Base-by-base conservation (phyloP, 2,329 filamentous ascomycete genomes). In the Zymoseptoria crescenta region DNA sequence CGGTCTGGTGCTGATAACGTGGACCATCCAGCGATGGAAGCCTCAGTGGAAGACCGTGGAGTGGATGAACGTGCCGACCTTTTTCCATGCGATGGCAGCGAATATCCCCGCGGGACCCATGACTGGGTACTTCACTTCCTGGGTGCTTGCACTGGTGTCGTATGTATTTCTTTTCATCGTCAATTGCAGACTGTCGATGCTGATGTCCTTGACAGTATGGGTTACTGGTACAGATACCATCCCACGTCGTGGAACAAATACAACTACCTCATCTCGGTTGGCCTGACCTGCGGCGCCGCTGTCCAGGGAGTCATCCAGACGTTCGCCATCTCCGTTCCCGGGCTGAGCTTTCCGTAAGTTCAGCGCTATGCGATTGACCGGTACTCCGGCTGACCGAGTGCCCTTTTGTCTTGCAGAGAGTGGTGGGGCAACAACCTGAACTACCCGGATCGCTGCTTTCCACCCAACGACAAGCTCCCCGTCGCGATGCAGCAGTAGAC, bases 161-260 rank as follows among this genome's bases (percentile, higher is more conserved):
- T 58, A 54, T 55, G 59, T 57, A 8, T 8, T 13, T 3, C 49
- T 9, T 5, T 9, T n/a, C 16, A 1, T 8, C 55, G 21, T 16
- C 16, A 35, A 9, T 4, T 2, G 8, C 4, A n/a, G 1, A 8
- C n/a, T 35, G n/a, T 48, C 56, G 13, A 53, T 55, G 13, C 16
- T 41, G 35, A 41, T 16, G 4, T 19, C 29, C n/a, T 27, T 20
- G 35, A 5, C 45, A 60, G 59, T 35, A 63, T 63, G 62, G 62
- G 62, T 27, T 59, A 54, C 45, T 30, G 62, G 29, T 60, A 63
- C 41, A 57, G 62, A 41, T 63, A 58, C 19, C 59, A 54, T 19
- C 59, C 62, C 6, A 59, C 50, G 8, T 62, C 57, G 59, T 63
- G 56, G 57, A 54, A 57, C 16, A 63, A 63, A 41, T 63, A 63